A percentile compares a stretch with the other conserved stretches of the same genome.
Conservation (phyloP, 2,329 filamentous ascomycete species). For the Fusarium drepaniforme region DNA sequence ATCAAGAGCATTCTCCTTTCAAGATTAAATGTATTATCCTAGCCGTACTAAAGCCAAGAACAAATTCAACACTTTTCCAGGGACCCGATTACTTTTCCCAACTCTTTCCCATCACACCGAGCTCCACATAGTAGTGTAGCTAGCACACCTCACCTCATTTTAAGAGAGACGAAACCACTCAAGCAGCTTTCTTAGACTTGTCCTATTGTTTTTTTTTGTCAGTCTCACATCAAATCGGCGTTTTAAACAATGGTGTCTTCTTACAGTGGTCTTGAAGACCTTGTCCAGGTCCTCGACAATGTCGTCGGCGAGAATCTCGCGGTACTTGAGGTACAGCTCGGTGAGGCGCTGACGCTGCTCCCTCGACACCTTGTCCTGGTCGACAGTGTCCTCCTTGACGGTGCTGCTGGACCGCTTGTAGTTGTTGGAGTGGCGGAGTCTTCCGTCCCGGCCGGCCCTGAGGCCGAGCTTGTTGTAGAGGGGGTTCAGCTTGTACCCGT, state of each 20-base stretch:
- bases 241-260: neutral
- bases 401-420: too few species aligned
- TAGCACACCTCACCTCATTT: neutral
- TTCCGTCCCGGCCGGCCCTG: too few species aligned
- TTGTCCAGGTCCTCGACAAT: constrained; percentile 27
- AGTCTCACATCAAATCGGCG: neutral
- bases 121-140: neutral
- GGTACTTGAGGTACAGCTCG: constrained; percentile 32
- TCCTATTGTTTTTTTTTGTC: neutral
- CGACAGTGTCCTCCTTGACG: neutral
- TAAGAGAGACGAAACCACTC: neutral
- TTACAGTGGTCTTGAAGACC: constrained; percentile 9
- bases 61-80: neutral
- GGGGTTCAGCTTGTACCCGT: neutral
- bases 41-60: neutral
- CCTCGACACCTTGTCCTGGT: neutral
- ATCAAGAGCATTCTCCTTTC: neutral
- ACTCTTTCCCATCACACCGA: neutral
- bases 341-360: constrained; percentile 12
- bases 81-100: neutral
- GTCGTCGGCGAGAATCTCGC: constrained; percentile 13
- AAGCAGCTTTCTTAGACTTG: neutral
- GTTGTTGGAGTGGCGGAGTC: too few species aligned
- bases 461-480: neutral
- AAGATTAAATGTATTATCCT: neutral